Base-by-base conservation (phyloP, 805 yeast genomes). In the Kuraishia floccosa region DNA sequence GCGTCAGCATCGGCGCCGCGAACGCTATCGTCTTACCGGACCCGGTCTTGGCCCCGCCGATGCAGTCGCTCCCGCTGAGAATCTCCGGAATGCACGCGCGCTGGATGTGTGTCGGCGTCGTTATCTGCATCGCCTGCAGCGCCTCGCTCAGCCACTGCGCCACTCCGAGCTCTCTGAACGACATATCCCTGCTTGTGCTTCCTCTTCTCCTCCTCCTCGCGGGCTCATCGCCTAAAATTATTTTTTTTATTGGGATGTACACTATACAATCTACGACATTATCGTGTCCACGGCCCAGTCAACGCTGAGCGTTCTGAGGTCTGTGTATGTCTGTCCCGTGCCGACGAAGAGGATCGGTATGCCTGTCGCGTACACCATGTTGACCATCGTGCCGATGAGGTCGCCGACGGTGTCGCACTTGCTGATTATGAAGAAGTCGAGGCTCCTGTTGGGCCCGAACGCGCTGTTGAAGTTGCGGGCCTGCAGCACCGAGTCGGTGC, bases 11-110 rank as follows among this genome's bases (percentile, higher is more conserved):
- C 2, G 98, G 98, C n/a, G 85, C 93, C 1, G 89, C 97, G 65
- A 91, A 91, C 1, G 97, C 96, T 15, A 91, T 76, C 2, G 98
- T 91, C 51, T 91, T 91, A 69, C 98, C 98, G 12, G 94, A 79
- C 56, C 98, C 98, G 0, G 98, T 91, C 52, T 82, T 82, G 20
- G 98, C 98, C 26, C 98, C 98, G 31, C 98, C 99, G 31, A 91
- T 89, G 56, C 96, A 87, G 52, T 87, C 95, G 42, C 76, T 69
- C 6, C 94, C 96, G 25, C 63, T 64, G 24, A 91, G 50, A 35
- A 91, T 82, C 34, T 78, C 71, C 1, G 97, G 97, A 28, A 91
- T 89, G 49, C 96, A 85, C 4, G 85, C 83, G 6, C 60, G 49
- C 51, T 91, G 99, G 58, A 91, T 89, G 14, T 73, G 72, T 0